Evolutionary conservation across 78 protist genomes (phyloP).

Genomic region (Polysphondylium violaceum): DNA sequence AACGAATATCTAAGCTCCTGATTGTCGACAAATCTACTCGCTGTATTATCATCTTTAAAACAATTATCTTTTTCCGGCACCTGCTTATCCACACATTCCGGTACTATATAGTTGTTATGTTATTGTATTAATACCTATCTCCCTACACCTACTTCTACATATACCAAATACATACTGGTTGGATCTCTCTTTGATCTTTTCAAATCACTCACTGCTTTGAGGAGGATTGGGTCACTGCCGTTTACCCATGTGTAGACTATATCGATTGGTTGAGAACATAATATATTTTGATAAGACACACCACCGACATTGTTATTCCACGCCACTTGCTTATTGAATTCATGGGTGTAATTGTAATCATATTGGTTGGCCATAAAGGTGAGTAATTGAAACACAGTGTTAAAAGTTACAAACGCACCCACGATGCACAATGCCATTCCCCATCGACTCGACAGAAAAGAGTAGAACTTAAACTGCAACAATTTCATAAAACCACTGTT

Average conservation of each 20-base stretch:
- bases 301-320: constrained; percentile 70
- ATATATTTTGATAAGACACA: neutral
- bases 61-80: constrained; percentile 68
- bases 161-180: constrained; percentile 30
- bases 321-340: no score
- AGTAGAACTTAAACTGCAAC: constrained; percentile 59
- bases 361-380: neutral
- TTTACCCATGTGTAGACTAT: constrained; percentile 99
- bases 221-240: constrained; percentile 93
- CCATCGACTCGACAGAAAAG: constrained; percentile 71
- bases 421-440: constrained; percentile 69
- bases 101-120: constrained; percentile 7
- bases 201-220: constrained; percentile 43
- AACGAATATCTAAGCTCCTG: constrained; percentile 95
- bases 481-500: constrained; percentile 17
- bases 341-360: no score
- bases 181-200: constrained; percentile 49
- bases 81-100: constrained; percentile 65
- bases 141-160: neutral
- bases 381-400: constrained; percentile 60
- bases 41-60: constrained; percentile 71
- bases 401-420: constrained; percentile 69
- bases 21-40: constrained; percentile 87
- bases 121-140: neutral
- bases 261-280: constrained; percentile 90